These are phyloP conservation scores for Verticillium albo-atrum DNA, from an alignment of 2,329 filamentous ascomycete genomes.

Conservation along the genomic window DNA sequence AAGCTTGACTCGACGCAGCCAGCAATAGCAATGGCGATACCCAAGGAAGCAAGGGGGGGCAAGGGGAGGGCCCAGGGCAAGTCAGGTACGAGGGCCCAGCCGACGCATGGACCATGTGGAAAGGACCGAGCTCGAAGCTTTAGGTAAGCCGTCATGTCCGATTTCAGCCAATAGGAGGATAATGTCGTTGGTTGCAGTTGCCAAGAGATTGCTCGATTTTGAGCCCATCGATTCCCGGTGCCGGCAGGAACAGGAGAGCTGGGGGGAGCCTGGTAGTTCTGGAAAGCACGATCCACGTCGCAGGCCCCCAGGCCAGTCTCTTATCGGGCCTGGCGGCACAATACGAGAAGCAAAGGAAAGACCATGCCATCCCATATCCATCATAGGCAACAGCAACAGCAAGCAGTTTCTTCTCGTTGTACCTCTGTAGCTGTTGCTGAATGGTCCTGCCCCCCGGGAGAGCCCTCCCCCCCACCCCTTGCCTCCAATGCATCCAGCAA, in stretches of 20 bases:
- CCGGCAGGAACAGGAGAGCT: neutral
- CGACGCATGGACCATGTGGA: neutral
- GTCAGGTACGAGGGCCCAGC: neutral
- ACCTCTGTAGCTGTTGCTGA: too few species aligned
- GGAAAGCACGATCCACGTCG: neutral
- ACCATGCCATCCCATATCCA: too few species aligned
- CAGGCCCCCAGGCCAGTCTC: neutral
- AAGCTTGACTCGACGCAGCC: neutral
- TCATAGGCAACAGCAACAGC: neutral
- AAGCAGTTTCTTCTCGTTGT: too few species aligned
- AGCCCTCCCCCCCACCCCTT: too few species aligned
- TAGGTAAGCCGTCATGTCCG: neutral
- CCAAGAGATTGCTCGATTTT: neutral
- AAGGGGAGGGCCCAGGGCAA: neutral
- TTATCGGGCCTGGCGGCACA: neutral
- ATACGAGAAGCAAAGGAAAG: neutral
- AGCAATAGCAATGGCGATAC: neutral
- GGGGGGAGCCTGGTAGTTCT: neutral
- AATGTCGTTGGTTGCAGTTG: neutral
- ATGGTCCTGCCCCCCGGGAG: neutral
- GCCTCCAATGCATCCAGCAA: too few species aligned
- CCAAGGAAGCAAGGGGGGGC: neutral
- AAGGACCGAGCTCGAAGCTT: neutral
- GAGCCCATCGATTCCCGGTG: neutral
- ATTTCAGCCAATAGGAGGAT: neutral